Evolutionary conservation across 2,329 filamentous ascomycete genomes (phyloP), one percentile per base, ranked within the genome.

Genomic region (Alternaria gansuensis): DNA sequence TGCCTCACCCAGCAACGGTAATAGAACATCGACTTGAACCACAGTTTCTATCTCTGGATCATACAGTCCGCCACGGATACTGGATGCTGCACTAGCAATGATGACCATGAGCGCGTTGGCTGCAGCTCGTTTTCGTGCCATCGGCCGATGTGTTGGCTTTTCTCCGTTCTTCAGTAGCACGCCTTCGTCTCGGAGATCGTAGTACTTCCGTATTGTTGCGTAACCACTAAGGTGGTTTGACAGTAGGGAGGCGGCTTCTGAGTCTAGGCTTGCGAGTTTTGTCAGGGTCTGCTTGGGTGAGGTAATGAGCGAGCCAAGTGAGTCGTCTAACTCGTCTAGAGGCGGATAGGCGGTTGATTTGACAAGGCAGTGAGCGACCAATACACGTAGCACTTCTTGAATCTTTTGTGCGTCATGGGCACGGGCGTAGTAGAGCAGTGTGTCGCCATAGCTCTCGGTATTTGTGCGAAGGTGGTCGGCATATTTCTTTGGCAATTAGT

Each of bases 141-240:
- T 79, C 0, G 88, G 84, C 57, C 81, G 78, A 59, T 84, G 78
- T 23, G 74, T 77, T 5, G 81, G 77, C 48, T 77, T 80, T 53
- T 68, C 54, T 48, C 66, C 67, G 5, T 77, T 67, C 24, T 78
- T 73, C 9, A 78, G 62, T 5, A 76, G 63, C 4, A 83, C 63
- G n/a, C 84, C 82, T 68, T 87, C 85, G 71, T 98, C 94, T 48
- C 94, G 87, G n/a, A 93, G 84, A 62, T 93, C 90, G 77, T 96
- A 98, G 80, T 94, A 97, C 66, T 89, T 90, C 34, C 94, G 90
- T 21, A 98, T 82, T 0, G 93, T 96, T 23, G 93, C 94, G 72
- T 98, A 98, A 23, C 94, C 94, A 74, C 91, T 95, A 9, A 97
- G 87, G 79, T 93, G 90, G 61, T 90, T 90, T 45, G 93, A 91